Evolutionary conservation across 768 basidiomycete genomes (phyloP).

Genomic region (Dictyophora rubrovolvata): DNA sequence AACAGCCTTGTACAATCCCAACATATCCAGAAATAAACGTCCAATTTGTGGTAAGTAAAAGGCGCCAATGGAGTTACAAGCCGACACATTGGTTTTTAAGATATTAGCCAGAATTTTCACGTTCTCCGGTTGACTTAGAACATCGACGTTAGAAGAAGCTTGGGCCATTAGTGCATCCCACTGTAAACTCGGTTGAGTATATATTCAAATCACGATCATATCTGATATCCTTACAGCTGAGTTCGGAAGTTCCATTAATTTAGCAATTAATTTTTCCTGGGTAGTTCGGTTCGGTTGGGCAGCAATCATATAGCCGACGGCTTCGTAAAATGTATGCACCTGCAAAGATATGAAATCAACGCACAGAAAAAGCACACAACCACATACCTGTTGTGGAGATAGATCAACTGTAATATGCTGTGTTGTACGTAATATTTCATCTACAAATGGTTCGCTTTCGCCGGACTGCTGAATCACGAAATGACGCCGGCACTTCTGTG

Average conservation of each 20-base stretch:
- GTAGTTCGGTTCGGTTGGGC: constrained; percentile 39
- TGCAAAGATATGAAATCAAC: constrained; percentile 10
- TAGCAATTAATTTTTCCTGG: constrained; percentile 36
- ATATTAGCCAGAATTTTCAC: constrained; percentile 40
- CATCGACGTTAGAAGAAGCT: constrained; percentile 31
- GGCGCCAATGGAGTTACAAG: constrained; percentile 35
- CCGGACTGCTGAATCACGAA: constrained; percentile 42
- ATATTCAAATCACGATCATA: background rate
- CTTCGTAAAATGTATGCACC: constrained; percentile 43
- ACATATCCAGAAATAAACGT: constrained; percentile 39
- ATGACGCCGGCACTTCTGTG: constrained; percentile 39
- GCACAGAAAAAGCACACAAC: background rate
- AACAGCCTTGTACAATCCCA: constrained; percentile 38
- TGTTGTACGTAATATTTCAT: constrained; percentile 37
- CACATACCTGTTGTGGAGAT: constrained; percentile 29
- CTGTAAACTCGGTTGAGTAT: constrained; percentile 14
- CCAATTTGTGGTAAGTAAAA: constrained; percentile 40
- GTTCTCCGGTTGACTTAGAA: constrained; percentile 34
- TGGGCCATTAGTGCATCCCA: constrained; percentile 39
- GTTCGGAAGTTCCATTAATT: constrained; percentile 40
- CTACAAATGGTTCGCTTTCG: constrained; percentile 42
- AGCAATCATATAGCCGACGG: constrained; percentile 40
- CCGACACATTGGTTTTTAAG: constrained; percentile 42
- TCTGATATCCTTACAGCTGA: constrained; percentile 26
- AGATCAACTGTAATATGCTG: constrained; percentile 38